Percentiles rank a stretch among this genome's conserved stretches.
phyloP scores from a whole-genome alignment of 192 early-diverging fungal species.

The Mortierella hygrophila region DNA sequence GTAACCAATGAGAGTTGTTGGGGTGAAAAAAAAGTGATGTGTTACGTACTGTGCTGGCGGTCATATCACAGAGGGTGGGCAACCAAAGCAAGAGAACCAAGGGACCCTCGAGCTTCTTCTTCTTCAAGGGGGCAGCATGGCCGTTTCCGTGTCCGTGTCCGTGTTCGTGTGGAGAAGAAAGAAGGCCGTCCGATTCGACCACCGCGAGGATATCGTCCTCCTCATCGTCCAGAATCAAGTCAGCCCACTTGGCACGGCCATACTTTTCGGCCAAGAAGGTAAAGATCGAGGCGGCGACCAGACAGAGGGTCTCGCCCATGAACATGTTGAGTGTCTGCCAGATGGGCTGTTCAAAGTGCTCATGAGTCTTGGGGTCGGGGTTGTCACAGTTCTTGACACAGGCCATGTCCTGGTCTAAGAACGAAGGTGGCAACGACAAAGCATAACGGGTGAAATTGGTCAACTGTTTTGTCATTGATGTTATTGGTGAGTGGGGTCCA shows the following conservation, averaged over 20 bases:
- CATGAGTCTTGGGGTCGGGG: conserved; percentile 72
- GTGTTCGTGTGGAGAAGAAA: conserved; percentile 36
- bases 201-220: conserved; percentile 33
- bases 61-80: conserved; percentile 87
- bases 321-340: conserved; percentile 99
- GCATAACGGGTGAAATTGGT: conserved; percentile 52
- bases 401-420: conserved; percentile 83
- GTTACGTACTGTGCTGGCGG: conserved; percentile 75
- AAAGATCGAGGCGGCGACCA: conserved; percentile 73
- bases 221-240: conserved; percentile 26
- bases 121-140: conserved; percentile 16
- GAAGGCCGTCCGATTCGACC: conserved; percentile 56
- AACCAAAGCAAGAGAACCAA: conserved; percentile 74
- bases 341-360: conserved; percentile 96
- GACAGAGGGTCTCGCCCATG: conserved; percentile 88
- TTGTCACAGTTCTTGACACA: conserved; percentile 92
- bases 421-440: conserved; percentile 83
- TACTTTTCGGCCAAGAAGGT: conserved; percentile 35
- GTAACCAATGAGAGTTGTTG: not conserved
- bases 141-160: conserved; percentile 28
- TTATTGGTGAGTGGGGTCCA: not conserved
- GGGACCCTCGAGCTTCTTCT: conserved; percentile 67
- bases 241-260: conserved; percentile 41
- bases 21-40: not conserved
- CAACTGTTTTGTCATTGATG: conserved; percentile 1